Conservation (phyloP, 805 yeast species). For the Nakazawaea molendinolei region DNA sequence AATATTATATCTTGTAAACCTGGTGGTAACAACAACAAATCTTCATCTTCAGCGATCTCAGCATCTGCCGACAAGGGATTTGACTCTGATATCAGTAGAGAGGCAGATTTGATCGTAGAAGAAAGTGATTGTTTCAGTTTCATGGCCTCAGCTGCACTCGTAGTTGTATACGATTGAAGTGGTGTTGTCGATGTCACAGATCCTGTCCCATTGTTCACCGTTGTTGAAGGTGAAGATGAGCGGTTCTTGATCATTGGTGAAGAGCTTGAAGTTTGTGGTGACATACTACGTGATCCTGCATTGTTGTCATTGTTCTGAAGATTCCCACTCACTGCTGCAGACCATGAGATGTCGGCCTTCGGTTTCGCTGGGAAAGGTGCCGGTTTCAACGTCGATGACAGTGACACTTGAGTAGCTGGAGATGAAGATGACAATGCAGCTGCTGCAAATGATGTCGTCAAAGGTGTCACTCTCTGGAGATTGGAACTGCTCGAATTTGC, state of each 20-base stretch:
- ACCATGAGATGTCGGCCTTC: conserved; percentile 9
- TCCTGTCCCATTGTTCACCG: conserved; percentile 9
- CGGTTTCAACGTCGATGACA: conserved; percentile 14
- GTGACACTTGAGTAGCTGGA: conserved; percentile 13
- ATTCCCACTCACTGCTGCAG: conserved; percentile 12
- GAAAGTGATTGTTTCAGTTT: conserved; percentile 6
- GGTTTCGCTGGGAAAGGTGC: conserved; percentile 11
- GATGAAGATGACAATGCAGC: conserved; percentile 13
- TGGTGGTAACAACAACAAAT: conserved; percentile 12
- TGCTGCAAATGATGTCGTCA: conserved; percentile 15
- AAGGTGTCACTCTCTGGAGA: conserved; percentile 12
- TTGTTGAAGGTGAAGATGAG: conserved; percentile 5
- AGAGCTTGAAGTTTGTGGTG: conserved; percentile 11
- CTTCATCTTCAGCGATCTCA: conserved; percentile 6
- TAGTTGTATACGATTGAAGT: conserved; percentile 2
- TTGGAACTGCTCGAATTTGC: background rate
- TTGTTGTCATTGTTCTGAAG: conserved; percentile 4
- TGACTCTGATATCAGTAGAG: conserved; percentile 1
- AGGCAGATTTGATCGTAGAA: conserved; percentile 6
- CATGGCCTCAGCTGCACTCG: conserved; percentile 10
- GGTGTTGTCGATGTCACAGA: background rate
- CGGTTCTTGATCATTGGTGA: conserved; percentile 12
- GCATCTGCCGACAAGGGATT: background rate
- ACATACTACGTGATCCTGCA: conserved; percentile 9
- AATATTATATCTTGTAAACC: conserved; percentile 21